A percentile compares a stretch with the other conserved stretches of the same genome.
Evolutionary conservation across 441 rosid genomes (phyloP).

Genomic region (Sinapis alba): DNA sequence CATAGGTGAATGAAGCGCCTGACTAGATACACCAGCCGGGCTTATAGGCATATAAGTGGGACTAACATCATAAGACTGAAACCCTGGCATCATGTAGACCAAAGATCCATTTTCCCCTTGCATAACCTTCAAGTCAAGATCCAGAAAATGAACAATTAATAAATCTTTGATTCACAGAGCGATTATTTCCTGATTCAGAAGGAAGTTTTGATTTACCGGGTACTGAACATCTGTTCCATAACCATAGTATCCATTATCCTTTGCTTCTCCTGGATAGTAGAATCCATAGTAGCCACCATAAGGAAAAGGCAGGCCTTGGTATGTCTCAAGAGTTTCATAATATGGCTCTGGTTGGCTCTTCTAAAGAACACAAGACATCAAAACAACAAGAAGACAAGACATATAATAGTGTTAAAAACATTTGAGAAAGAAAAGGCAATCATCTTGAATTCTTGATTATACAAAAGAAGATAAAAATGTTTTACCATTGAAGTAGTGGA

Average conservation of each 20-base stretch:
- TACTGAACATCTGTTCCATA: constrained; percentile 49
- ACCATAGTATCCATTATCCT: constrained; percentile 44
- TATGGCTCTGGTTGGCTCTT: constrained; percentile 42
- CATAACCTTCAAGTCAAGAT: constrained; percentile 40
- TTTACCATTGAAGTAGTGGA: constrained; percentile 41
- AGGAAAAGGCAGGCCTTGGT: constrained; percentile 45
- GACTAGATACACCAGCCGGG: constrained; percentile 41
- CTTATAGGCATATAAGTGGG: constrained; percentile 42
- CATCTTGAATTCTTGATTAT: background rate
- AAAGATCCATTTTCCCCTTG: constrained; percentile 59
- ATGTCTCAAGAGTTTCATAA: constrained; percentile 41
- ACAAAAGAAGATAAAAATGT: background rate
- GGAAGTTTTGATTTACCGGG: constrained; percentile 41
- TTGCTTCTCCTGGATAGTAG: constrained; percentile 44
- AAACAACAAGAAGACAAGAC: background rate
- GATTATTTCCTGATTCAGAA: background rate
- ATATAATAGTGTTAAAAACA: background rate
- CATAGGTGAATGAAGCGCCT: constrained; percentile 39
- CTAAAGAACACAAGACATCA: background rate
- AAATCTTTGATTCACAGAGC: background rate
- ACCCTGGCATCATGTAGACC: constrained; percentile 53
- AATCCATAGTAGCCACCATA: constrained; percentile 43
- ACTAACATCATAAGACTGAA: constrained; percentile 46
- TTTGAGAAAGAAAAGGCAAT: background rate
- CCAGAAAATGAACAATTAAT: background rate